These are phyloP conservation scores for Anethum foeniculum DNA, from an alignment of 140 eudicot species.

Conservation along the genomic window DNA sequence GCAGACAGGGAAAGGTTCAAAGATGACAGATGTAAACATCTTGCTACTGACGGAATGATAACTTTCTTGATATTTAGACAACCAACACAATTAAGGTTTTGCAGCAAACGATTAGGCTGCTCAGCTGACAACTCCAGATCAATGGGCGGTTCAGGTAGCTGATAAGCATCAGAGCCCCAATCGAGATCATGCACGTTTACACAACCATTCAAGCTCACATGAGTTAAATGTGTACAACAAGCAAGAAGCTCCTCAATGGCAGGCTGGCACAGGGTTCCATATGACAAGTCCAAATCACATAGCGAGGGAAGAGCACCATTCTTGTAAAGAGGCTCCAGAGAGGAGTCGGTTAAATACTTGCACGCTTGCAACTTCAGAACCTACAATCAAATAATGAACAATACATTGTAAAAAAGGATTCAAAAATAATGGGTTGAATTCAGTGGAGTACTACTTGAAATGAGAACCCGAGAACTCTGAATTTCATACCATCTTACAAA, in stretches of 20 bases:
- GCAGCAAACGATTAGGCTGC: constrained; percentile 51
- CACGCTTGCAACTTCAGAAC: constrained; percentile 93
- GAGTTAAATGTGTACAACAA: constrained; percentile 75
- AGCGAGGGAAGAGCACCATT: constrained; percentile 75
- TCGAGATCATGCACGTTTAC: constrained; percentile 84
- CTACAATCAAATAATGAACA: constrained; percentile 21
- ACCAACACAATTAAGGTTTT: constrained; percentile 87
- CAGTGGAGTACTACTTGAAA: background rate
- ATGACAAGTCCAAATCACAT: constrained; percentile 81
- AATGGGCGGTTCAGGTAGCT: constrained; percentile 10
- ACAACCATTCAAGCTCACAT: constrained; percentile 90
- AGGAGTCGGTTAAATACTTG: constrained; percentile 77
- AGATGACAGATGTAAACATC: constrained; percentile 52
- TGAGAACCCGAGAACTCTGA: background rate
- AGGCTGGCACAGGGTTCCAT: constrained; percentile 79
- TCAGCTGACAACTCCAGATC: constrained; percentile 13
- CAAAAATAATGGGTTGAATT: background rate
- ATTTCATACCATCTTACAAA: background rate
- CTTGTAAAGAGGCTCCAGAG: constrained; percentile 78
- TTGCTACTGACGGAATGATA: constrained; percentile 51
- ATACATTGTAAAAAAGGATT: background rate
- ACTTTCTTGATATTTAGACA: constrained; percentile 84
- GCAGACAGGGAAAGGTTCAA: constrained; percentile 78
- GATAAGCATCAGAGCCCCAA: constrained; percentile 50
- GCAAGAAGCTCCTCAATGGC: constrained; percentile 89